Base-by-base conservation (phyloP, 2,329 filamentous ascomycete species). In the Trichoderma sp. region DNA sequence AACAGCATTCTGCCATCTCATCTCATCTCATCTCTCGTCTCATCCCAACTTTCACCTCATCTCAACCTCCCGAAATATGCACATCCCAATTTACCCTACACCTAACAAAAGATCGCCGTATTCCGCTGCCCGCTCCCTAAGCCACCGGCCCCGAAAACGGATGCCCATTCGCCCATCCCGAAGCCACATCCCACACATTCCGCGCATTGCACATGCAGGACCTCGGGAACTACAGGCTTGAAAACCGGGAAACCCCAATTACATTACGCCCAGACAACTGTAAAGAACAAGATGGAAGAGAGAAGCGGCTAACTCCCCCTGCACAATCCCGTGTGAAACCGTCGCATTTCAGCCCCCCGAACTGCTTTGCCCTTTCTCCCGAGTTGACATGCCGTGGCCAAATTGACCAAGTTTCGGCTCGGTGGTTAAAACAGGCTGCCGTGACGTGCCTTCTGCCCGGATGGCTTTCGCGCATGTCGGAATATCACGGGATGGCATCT, bases 181-280 rank as follows among this genome's bases (percentile, higher is more conserved):
- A 69, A 69, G 31, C 66, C 45, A 56, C 65, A 66, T 50, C 24
- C 35, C 41, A 68, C 41, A 45, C 41, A 24, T 59, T 14, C 14
- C 59, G 16, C 24, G 5, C 31, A 59, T 38, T 41, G 53, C 53
- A 29, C 67, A 60, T 71, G 67, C 67, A 71, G 53, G 59, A 82
- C 78, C 62, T 86, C 85, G 63, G 80, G 85, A 71, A 71, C 68
- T 71, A 59, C 35, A 71, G 68, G 53, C 35, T 62, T 24, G 56
- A 31, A 41, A 45, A 8, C 12, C 14, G 33, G 21, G 24, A 64
- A 72, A 27, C 7, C 21, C 21, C 21, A 60, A 8, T 45, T 9
- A 7, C 41, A 18, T 41, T 18, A 18, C 14, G 35, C 35, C 35
- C 35, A 38, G 35, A 38, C 35, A 38, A 38, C 35, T 16, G 35